phyloP scores from a whole-genome alignment of 495 filamentous ascomycete genomes.

The Hypoxylon lenormandii region DNA sequence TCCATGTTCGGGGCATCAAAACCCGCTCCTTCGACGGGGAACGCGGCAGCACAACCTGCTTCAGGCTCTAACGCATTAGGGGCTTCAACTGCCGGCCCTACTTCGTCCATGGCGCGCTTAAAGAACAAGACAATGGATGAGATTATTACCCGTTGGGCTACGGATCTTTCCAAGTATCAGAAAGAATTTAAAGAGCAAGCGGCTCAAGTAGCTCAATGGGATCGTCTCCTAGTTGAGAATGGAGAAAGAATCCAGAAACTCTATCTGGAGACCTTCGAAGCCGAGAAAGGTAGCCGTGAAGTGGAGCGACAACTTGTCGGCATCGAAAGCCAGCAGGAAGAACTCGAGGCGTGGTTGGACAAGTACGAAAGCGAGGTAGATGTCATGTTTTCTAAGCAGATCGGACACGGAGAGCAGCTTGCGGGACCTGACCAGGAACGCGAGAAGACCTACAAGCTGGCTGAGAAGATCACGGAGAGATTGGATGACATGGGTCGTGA shows the following conservation, averaged over 20 bases:
- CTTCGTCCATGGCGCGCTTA: slow-evolving; percentile 84
- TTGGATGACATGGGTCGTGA: slow-evolving; percentile 92
- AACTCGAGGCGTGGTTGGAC: slow-evolving; percentile 84
- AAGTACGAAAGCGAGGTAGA: slow-evolving; percentile 91
- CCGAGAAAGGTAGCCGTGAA: slow-evolving; percentile 87
- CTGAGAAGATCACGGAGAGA: slow-evolving; percentile 87
- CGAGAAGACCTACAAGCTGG: slow-evolving; percentile 90
- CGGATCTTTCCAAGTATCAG: slow-evolving; percentile 92
- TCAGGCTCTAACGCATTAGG: slow-evolving; percentile 61
- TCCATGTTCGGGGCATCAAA: slow-evolving; percentile 39
- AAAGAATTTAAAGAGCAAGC: slow-evolving; percentile 94
- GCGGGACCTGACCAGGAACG: slow-evolving; percentile 92
- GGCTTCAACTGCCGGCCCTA: slow-evolving; percentile 80
- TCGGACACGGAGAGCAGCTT: slow-evolving; percentile 72
- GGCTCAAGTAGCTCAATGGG: slow-evolving; percentile 86
- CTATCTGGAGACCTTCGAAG: slow-evolving; percentile 86
- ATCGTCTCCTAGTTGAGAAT: slow-evolving; percentile 89
- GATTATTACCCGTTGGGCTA: slow-evolving; percentile 97
- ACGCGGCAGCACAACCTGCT: slow-evolving; percentile 44
- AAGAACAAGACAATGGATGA: slow-evolving; percentile 99
- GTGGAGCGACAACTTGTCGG: slow-evolving; percentile 87
- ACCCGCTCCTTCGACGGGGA: slow-evolving; percentile 44
- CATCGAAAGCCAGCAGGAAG: slow-evolving; percentile 91
- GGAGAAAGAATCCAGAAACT: slow-evolving; percentile 90
- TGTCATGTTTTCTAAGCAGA: slow-evolving; percentile 79